Conservation (phyloP, 495 filamentous ascomycete genomes). For the Physcia stellaris region DNA sequence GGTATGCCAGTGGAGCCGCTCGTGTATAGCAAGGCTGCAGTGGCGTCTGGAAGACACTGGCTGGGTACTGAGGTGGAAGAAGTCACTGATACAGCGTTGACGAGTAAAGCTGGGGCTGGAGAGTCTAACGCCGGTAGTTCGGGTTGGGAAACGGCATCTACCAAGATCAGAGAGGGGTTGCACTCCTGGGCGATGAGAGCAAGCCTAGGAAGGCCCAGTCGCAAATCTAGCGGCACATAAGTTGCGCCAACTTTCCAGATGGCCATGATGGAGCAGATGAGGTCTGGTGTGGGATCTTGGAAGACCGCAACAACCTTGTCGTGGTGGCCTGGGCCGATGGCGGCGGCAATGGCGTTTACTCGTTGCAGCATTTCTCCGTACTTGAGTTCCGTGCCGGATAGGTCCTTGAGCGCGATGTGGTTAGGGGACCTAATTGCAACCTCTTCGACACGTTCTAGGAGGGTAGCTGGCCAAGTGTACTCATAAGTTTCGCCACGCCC, state of each 20-base stretch:
- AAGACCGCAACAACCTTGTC: neutral
- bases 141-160: too few species aligned
- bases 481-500: too few species aligned
- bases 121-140: neutral
- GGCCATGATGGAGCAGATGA: slow-evolving; percentile 35
- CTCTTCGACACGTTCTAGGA: too few species aligned
- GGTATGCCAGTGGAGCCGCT: slow-evolving; percentile 16
- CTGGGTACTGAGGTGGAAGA: neutral
- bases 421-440: too few species aligned
- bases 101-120: neutral
- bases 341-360: too few species aligned
- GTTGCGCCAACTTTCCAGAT: slow-evolving; percentile 30
- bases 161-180: neutral
- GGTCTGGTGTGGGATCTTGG: slow-evolving; percentile 21
- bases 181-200: neutral
- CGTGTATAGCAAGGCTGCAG: neutral
- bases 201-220: slow-evolving; percentile 2
- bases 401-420: too few species aligned
- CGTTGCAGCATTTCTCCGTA: too few species aligned
- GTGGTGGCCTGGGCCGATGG: neutral
- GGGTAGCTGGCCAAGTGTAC: too few species aligned
- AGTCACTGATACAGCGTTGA: neutral
- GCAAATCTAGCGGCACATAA: slow-evolving; percentile 38
- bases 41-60: neutral
- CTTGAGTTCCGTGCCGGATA: too few species aligned